Base-by-base conservation (phyloP, 495 filamentous ascomycete genomes). In the Bombardia bombarda region DNA sequence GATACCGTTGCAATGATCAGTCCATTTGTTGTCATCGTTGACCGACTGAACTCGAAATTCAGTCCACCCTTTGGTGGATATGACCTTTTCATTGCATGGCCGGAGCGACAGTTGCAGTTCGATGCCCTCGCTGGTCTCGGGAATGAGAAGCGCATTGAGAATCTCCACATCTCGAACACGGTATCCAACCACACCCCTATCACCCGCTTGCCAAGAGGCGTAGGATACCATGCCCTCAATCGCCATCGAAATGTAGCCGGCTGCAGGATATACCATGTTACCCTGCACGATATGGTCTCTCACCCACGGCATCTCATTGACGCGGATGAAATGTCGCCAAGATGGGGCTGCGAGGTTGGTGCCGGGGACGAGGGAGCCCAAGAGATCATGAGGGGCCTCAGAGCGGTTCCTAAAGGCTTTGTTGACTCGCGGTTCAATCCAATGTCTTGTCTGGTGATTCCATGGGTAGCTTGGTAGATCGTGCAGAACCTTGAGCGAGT, bases 231-330 rank as follows among this genome's bases (percentile, higher is more conserved):
- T 49, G 0, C 63, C 69, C 45, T 84, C 79, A 1, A 77, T 43
- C 3, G 72, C 74, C 55, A 74, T 73, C 4, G 62, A 52, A 10
- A 73, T 48, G 42, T 73, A 78, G 0, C 67, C 72, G 4, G 77
- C 67, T 9, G 64, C 76, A 2, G 79, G 79, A 32, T 77, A 76
- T 1, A 83, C 53, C 23, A 57, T 58, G 31, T 57, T 57, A n/a
- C 46, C 47, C 37, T 65, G 61, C 0, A 64, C 45, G 16, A 49
- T 37, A 46, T 79, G 75, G 22, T 74, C 72, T 1, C 53, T 32
- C 0, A 77, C 31, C 74, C 73, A 80, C 0, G 70, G 68, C 0
- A 63, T 32, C 37, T 79, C 72, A 1, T 43, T 43, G 0, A 62
- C 32, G 2, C 61, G 55, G 9, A 79, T 32, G n/a, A 60, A 51